phyloP scores from a whole-genome alignment of 164 flowering plant species.

The grape (Vitis vinifera) region DNA sequence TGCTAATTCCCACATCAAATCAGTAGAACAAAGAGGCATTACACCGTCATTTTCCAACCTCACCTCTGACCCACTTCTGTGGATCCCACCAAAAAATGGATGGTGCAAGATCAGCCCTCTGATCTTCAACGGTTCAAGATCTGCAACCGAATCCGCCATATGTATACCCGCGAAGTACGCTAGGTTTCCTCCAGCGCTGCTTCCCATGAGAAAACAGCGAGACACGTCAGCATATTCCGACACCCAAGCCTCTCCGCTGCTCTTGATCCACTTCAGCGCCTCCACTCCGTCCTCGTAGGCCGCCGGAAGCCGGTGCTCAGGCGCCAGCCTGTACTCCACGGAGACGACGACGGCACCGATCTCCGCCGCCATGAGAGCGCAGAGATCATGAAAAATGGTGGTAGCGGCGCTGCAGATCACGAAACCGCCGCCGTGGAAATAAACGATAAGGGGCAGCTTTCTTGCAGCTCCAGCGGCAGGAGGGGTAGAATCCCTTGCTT shows the following conservation, averaged over 20 bases:
- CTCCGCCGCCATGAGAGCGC: constrained; percentile 21
- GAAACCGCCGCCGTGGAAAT: constrained; percentile 63
- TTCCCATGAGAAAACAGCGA: constrained; percentile 19
- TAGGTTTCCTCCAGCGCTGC: constrained; percentile 24
- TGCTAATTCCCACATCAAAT: constrained; percentile 39
- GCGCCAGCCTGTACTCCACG: constrained; percentile 58
- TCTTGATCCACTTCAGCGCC: constrained; percentile 34
- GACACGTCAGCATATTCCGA: constrained; percentile 10
- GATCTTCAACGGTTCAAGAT: constrained; percentile 31
- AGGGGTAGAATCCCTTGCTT: not conserved
- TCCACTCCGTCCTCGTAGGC: constrained; percentile 57
- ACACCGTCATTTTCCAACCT: constrained; percentile 18
- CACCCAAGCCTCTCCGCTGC: constrained; percentile 24
- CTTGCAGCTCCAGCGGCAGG: not conserved
- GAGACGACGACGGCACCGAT: constrained; percentile 33
- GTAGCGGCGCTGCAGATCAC: constrained; percentile 24
- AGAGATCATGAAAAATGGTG: constrained; percentile 18
- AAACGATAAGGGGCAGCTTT: constrained; percentile 42
- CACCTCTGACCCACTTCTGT: constrained; percentile 32
- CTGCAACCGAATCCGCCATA: not conserved
- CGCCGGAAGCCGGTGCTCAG: constrained; percentile 61
- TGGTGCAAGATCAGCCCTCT: constrained; percentile 36
- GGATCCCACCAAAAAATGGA: constrained; percentile 32
- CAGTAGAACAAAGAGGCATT: constrained; percentile 19
- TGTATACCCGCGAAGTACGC: constrained; percentile 26